Conservation (phyloP, 2,329 filamentous ascomycete species). For the Colletotrichum cordylinicola region DNA sequence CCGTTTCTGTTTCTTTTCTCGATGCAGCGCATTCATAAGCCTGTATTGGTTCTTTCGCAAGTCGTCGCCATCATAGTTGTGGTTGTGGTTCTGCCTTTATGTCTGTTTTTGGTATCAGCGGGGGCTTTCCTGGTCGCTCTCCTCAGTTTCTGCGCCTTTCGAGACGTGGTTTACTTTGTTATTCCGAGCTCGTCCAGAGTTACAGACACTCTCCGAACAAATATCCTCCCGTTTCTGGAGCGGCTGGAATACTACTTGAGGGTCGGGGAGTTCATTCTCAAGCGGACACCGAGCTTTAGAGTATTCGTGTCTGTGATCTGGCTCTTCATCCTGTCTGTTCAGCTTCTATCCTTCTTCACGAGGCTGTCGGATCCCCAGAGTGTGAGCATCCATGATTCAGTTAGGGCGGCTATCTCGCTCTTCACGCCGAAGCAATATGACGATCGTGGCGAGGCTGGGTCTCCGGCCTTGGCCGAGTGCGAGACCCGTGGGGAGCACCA, state of each 20-base stretch:
- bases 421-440: background rate
- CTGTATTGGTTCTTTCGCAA: background rate
- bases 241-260: background rate
- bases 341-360: background rate
- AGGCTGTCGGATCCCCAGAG: background rate
- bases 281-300: background rate
- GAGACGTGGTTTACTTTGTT: background rate
- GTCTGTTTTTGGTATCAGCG: background rate
- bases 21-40: background rate
- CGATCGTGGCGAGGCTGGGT: accelerated
- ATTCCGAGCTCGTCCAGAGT: background rate
- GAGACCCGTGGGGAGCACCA: background rate
- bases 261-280: background rate
- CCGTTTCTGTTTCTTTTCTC: background rate
- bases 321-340: background rate
- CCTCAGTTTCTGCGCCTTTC: background rate
- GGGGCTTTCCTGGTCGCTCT: background rate
- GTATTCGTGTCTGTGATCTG: background rate
- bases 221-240: background rate
- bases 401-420: background rate
- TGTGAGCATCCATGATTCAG: background rate
- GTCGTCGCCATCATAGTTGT: background rate
- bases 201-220: background rate
- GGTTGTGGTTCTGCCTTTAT: background rate
- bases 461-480: background rate